phyloP scores from a whole-genome alignment of 2,329 filamentous ascomycete genomes.

The Whalleya microplaca region DNA sequence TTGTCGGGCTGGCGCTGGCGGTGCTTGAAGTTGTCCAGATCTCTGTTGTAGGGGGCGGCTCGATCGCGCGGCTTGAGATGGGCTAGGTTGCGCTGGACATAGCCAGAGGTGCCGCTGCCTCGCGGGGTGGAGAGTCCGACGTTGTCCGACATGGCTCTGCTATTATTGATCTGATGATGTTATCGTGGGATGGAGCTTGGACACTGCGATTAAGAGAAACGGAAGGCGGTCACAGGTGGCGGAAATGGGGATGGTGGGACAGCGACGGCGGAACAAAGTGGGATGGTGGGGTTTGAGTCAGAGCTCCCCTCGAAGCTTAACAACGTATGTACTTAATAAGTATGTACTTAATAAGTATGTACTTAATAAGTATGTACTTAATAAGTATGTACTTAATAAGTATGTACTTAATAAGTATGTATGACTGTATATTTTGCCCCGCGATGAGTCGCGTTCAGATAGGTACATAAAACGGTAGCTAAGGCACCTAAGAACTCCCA shows the following conservation, averaged over 20 bases:
- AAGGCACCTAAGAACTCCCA: neutral
- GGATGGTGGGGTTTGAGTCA: conserved; percentile 17
- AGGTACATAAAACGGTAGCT: neutral
- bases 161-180: neutral
- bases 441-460: conserved; percentile 7
- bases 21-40: conserved; percentile 71
- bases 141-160: conserved; percentile 81
- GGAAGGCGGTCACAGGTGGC: conserved; percentile 28
- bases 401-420: too few relatives aligned
- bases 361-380: too few relatives aligned
- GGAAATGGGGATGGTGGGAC: conserved; percentile 12
- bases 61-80: conserved; percentile 84
- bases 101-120: conserved; percentile 94
- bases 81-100: conserved; percentile 94
- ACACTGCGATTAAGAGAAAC: conserved; percentile 4
- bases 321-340: neutral
- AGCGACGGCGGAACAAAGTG: neutral
- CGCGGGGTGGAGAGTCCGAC: conserved; percentile 93
- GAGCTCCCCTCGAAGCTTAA: conserved; percentile 3
- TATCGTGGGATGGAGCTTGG: neutral
- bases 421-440: conserved; percentile 11
- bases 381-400: too few relatives aligned
- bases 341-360: too few relatives aligned
- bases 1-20: conserved; percentile 84
- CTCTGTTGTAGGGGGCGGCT: conserved; percentile 74